These are phyloP conservation scores for Auricularia auricula-judae DNA, from an alignment of 768 basidiomycete genomes.

Conservation along the genomic window DNA sequence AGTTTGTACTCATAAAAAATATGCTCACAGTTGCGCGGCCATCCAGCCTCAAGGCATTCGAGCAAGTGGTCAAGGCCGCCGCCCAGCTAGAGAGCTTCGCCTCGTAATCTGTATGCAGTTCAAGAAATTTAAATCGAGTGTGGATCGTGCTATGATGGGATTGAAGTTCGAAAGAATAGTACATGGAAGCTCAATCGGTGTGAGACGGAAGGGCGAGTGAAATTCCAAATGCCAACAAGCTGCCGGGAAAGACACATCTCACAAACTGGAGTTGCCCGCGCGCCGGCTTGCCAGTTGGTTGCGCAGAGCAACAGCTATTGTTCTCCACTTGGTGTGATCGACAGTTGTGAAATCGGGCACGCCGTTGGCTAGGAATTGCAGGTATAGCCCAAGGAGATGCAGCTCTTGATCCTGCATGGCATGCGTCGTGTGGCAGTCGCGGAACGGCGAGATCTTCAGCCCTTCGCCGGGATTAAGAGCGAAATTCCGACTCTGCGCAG, in stretches of 20 bases:
- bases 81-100: slow-evolving; percentile 5
- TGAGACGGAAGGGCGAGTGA: no score
- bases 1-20: background rate
- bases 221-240: background rate
- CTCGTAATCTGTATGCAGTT: background rate
- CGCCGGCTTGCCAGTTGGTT: background rate
- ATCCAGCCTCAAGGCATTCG: slow-evolving; percentile 4
- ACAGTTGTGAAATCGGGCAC: background rate
- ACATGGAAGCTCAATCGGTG: background rate
- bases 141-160: background rate
- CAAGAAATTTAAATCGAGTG: background rate
- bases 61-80: slow-evolving; percentile 2
- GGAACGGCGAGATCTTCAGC: slow-evolving; percentile 74
- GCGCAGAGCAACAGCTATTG: background rate
- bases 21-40: background rate
- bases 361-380: background rate
- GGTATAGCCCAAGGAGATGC: background rate
- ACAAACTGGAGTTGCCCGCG: background rate
- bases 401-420: slow-evolving; percentile 5
- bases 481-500: slow-evolving; percentile 62
- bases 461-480: slow-evolving; percentile 79
- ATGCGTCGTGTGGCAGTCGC: slow-evolving; percentile 58
- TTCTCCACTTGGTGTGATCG: background rate
- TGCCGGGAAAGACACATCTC: background rate
- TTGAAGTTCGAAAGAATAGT: background rate